A percentile compares a stretch with the other conserved stretches of the same genome.
These are phyloP conservation scores for Daldinia caldariorum DNA, from an alignment of 495 filamentous ascomycete species.

Conservation along the genomic window DNA sequence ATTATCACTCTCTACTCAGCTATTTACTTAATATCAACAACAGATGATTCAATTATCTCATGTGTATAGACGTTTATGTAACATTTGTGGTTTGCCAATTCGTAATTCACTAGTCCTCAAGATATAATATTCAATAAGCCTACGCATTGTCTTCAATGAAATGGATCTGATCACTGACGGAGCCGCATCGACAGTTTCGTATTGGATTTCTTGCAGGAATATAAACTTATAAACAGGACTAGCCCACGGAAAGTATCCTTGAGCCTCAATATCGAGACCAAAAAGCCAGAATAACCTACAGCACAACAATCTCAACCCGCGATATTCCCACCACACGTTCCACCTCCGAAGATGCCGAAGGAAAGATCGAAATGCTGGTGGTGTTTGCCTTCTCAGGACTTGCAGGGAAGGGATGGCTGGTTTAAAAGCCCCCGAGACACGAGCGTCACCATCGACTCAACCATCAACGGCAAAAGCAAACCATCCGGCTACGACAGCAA, in stretches of 20 bases:
- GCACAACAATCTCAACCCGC: neutral
- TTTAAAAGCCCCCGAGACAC: conserved; percentile 35
- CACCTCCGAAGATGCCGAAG: neutral
- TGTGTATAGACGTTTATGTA: neutral
- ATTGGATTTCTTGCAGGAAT: neutral
- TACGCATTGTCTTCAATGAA: neutral
- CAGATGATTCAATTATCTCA: neutral
- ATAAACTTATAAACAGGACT: neutral
- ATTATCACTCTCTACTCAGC: neutral
- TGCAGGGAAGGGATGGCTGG: conserved; percentile 18
- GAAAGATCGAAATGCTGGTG: conserved; percentile 2
- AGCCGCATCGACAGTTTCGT: too few species aligned
- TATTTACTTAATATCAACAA: neutral
- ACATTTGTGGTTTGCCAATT: neutral
- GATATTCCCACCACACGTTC: neutral
- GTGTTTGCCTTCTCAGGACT: conserved; percentile 6
- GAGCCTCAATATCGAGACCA: neutral
- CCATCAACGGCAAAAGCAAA: conserved; percentile 18
- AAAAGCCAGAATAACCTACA: neutral
- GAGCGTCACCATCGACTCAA: conserved; percentile 35
- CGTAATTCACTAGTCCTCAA: neutral
- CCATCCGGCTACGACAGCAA: conserved; percentile 41
- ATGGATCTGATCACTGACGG: neutral
- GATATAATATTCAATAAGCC: neutral
- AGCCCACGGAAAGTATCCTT: neutral